A percentile compares a stretch with the other conserved stretches of the same genome.
phyloP scores from a whole-genome alignment of 768 basidiomycete species.

The Termitomyces sp. region DNA sequence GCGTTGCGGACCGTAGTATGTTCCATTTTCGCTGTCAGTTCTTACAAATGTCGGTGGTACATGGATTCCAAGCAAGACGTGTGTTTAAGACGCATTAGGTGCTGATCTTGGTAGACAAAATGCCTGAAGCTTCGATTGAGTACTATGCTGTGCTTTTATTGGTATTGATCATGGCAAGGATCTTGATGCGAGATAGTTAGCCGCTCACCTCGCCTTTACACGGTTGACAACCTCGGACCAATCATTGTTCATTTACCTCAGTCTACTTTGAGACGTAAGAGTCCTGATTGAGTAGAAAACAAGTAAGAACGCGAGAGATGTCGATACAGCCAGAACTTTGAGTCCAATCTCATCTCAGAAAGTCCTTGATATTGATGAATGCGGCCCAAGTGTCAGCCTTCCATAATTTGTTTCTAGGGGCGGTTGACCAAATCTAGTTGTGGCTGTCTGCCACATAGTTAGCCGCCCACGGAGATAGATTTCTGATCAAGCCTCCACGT shows the following conservation, averaged over 20 bases:
- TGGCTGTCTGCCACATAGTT: background rate
- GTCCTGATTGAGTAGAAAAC: background rate
- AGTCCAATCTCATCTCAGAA: background rate
- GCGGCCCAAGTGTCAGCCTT: background rate
- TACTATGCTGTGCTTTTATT: background rate
- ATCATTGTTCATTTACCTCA: background rate
- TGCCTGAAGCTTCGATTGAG: background rate
- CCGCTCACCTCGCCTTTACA: background rate
- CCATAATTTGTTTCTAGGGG: background rate
- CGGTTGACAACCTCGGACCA: background rate
- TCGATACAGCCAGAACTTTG: background rate
- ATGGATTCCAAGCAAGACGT: background rate
- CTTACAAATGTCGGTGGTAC: background rate
- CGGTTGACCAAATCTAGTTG: background rate
- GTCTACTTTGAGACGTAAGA: background rate
- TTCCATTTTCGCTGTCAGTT: background rate
- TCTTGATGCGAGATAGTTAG: background rate
- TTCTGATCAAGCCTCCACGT: slow-evolving; percentile 1
- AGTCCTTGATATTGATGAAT: background rate
- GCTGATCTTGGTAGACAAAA: background rate
- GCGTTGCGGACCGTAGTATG: background rate
- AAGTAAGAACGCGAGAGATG: background rate
- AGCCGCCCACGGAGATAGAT: slow-evolving; percentile 1
- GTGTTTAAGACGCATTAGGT: background rate
- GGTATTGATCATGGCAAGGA: background rate